Conservation (phyloP, 441 rosid genomes). For the Cnidoscolus chayamansa region DNA sequence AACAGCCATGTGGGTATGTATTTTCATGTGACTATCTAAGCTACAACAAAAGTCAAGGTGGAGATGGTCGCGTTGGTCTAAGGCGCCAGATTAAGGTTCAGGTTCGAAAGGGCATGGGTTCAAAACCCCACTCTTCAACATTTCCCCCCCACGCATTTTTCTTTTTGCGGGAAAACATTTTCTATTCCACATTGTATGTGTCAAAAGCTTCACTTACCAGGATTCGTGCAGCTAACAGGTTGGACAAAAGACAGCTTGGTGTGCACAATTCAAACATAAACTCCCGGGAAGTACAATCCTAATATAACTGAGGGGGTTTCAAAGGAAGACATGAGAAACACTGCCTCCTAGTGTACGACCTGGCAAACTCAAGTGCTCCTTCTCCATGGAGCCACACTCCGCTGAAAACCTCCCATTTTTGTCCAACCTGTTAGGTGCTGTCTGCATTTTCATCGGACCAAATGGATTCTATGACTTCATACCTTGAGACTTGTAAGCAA, state of each 20-base stretch:
- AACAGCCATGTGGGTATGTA: too few relatives aligned
- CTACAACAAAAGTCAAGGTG: too few relatives aligned
- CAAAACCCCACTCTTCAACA: conserved; percentile 32
- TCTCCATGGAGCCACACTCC: conserved; percentile 41
- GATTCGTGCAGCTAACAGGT: neutral
- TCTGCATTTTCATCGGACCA: conserved; percentile 49
- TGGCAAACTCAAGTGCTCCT: conserved; percentile 44
- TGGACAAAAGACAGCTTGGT: conserved; percentile 31
- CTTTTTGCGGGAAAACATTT: too few relatives aligned
- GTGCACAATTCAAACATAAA: conserved; percentile 26
- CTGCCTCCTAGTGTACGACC: conserved; percentile 59
- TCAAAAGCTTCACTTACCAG: too few relatives aligned
- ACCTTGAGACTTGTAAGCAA: conserved; percentile 55
- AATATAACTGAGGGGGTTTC: neutral
- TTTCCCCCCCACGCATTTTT: too few relatives aligned
- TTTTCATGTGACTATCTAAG: too few relatives aligned
- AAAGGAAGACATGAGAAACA: conserved; percentile 13
- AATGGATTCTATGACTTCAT: conserved; percentile 32
- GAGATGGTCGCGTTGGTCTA: too few relatives aligned
- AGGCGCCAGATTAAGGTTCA: conserved; percentile 99
- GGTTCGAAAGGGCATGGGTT: conserved; percentile 99
- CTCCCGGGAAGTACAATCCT: conserved; percentile 14
- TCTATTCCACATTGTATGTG: too few relatives aligned
- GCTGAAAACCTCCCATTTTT: conserved; percentile 47
- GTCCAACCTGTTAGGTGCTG: conserved; percentile 18